Evolutionary conservation across 257 asterid genomes (phyloP), one percentile per base, ranked within the genome.

Genomic region (Orobanche coerulescens): DNA sequence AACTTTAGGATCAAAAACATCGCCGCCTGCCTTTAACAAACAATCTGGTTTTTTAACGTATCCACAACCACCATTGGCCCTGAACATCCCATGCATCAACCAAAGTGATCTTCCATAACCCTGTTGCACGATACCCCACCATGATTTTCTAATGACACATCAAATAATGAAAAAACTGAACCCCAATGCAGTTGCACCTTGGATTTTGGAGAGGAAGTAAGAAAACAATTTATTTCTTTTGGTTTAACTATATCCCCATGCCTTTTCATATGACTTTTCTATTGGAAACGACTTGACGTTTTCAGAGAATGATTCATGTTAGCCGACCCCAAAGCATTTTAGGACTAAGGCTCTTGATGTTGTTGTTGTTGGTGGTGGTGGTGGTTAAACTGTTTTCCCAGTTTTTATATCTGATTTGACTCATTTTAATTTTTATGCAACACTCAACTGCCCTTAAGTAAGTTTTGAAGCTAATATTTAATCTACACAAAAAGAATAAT

Each of bases 41-140:
- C 65, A 33, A 8, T 71, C 71, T 1, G 84, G 84, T 58, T 78
- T 78, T 49, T 75, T 78, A 9, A 75, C 70, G 31, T 78, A 78
- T 58, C 84, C 81, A 15, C 84, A 75, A 12, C 84, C 73, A 26
- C 81, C 81, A n/a, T 78, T 78, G 58, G 79, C 81, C 56, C 54
- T 69, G 73, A 79, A 79, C 81, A 75, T 69, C 20, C 81, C 84
- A 14, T 75, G 77, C 84, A 79, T 79, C 60, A 65, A 11, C 84
- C 84, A 75, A 19, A 79, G 79, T 54, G 76, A 53, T 69, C 65
- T 66, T 46, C 78, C 84, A 75, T 75, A 69, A 58, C 84, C 79
- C 81, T 79, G 47, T 44, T 24, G 15, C 43, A 34, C 48, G 4
- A 50, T 46, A 11, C 30, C 39, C 31, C 18, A 9, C 13, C 49